These are phyloP conservation scores for Hemileccinum hortonii DNA, from an alignment of 1,284 basidiomycete genomes.

Conservation along the genomic window DNA sequence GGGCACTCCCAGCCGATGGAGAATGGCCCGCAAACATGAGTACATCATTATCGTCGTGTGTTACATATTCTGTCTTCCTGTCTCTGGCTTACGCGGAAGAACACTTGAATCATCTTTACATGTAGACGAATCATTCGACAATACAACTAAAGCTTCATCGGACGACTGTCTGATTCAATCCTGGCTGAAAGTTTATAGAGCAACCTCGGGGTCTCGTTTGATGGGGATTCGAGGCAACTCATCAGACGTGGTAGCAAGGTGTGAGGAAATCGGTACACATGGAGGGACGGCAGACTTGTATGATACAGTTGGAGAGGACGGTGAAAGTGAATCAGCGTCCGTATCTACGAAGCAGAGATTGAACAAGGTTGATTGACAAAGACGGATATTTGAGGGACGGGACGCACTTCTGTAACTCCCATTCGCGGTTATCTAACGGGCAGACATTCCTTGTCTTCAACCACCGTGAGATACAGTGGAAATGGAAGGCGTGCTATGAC, in stretches of 20 bases:
- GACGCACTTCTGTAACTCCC: slow-evolving; percentile 90
- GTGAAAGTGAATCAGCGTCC: slow-evolving; percentile 24
- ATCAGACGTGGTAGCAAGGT: background rate
- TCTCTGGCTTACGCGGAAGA: background rate
- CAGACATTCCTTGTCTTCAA: slow-evolving; percentile 99
- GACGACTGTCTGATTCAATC: background rate
- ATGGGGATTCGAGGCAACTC: background rate
- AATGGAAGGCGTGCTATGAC: slow-evolving; percentile 96
- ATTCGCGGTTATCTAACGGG: slow-evolving; percentile 95
- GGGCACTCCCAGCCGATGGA: background rate
- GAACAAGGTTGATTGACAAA: background rate
- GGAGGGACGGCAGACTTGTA: slow-evolving; percentile 7
- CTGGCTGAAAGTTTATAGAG: background rate
- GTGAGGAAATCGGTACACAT: slow-evolving; percentile 14
- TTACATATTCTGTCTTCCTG: background rate
- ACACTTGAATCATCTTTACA: background rate
- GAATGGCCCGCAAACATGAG: background rate
- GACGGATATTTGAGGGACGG: background rate
- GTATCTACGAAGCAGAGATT: slow-evolving; percentile 20
- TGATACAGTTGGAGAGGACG: slow-evolving; percentile 17
- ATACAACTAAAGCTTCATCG: background rate
- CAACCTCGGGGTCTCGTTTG: background rate
- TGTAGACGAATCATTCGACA: too few species aligned
- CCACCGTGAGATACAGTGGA: slow-evolving; percentile 99
- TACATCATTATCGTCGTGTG: background rate